Evolutionary conservation across 345 rosid genomes (phyloP).

Genomic region (Eutrema yunnanense): DNA sequence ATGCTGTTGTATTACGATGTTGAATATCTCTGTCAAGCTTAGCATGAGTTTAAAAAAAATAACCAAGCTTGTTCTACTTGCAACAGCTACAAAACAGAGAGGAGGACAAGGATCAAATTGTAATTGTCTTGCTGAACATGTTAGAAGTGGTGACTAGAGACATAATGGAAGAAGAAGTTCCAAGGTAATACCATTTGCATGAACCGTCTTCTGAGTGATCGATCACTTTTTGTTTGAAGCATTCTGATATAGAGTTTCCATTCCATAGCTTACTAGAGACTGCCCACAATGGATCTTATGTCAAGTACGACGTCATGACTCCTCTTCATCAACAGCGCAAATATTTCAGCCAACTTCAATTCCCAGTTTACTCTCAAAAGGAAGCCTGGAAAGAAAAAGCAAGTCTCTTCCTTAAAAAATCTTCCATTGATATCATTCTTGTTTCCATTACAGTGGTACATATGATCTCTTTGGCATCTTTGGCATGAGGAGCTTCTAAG

Average conservation of each 20-base stretch:
- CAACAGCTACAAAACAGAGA: constrained; percentile 35
- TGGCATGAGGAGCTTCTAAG: not conserved
- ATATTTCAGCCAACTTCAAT: constrained; percentile 38
- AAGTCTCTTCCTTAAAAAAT: constrained; percentile 20
- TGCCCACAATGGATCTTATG: constrained; percentile 41
- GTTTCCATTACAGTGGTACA: constrained; percentile 1
- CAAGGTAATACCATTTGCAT: constrained; percentile 33
- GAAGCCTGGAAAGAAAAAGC: constrained; percentile 59
- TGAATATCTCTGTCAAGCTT: not conserved
- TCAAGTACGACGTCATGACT: constrained; percentile 47
- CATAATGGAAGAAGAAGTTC: constrained; percentile 48
- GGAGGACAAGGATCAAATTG: constrained; percentile 48
- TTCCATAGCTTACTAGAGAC: constrained; percentile 40
- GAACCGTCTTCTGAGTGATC: not conserved
- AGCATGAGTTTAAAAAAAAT: constrained; percentile 3
- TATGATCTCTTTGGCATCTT: not conserved
- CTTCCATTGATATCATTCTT: not conserved
- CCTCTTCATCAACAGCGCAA: constrained; percentile 47
- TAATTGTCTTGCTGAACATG: constrained; percentile 49
- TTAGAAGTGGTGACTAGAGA: constrained; percentile 56
- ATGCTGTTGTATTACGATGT: not conserved
- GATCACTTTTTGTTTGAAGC: constrained; percentile 2
- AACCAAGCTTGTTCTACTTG: constrained; percentile 3
- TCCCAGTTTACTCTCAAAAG: constrained; percentile 38
- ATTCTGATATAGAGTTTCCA: not conserved